A percentile compares a stretch with the other conserved stretches of the same genome.
Conservation (phyloP, 352 stramenopile genomes). For the Pythium brachiatum region DNA sequence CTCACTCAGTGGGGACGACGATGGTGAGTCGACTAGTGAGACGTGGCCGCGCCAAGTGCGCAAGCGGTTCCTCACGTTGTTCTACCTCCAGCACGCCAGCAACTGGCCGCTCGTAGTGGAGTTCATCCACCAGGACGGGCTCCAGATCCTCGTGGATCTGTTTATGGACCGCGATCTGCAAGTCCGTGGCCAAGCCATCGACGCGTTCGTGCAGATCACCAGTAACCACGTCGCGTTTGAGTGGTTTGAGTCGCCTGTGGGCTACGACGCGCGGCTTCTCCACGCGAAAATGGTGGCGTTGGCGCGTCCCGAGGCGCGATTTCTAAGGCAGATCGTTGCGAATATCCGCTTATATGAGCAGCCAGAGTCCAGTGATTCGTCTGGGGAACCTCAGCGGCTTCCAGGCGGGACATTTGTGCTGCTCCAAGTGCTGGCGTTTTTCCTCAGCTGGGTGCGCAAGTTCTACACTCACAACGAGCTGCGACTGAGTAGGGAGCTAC, state of each 20-base stretch:
- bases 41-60: slow-evolving; percentile 18
- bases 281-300: slow-evolving; percentile 38
- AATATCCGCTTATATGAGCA: slow-evolving; percentile 29
- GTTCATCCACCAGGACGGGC: slow-evolving; percentile 31
- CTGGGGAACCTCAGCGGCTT: neutral
- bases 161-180: slow-evolving; percentile 36
- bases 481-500: slow-evolving; percentile 32
- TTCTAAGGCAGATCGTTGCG: slow-evolving; percentile 26
- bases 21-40: neutral
- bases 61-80: slow-evolving; percentile 39
- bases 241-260: slow-evolving; percentile 35
- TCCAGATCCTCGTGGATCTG: slow-evolving; percentile 32
- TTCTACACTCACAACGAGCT: slow-evolving; percentile 39
- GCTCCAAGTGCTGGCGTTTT: slow-evolving; percentile 43
- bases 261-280: slow-evolving; percentile 28
- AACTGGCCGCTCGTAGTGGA: slow-evolving; percentile 36
- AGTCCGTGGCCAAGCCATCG: slow-evolving; percentile 36
- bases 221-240: slow-evolving; percentile 33
- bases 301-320: slow-evolving; percentile 7
- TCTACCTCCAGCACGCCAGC: slow-evolving; percentile 40
- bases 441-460: slow-evolving; percentile 47
- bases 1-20: neutral
- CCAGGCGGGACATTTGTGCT: slow-evolving; percentile 31
- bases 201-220: slow-evolving; percentile 44
- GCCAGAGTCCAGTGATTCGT: neutral